phyloP scores from a whole-genome alignment of 495 filamentous ascomycete genomes.

The Podospora conica region DNA sequence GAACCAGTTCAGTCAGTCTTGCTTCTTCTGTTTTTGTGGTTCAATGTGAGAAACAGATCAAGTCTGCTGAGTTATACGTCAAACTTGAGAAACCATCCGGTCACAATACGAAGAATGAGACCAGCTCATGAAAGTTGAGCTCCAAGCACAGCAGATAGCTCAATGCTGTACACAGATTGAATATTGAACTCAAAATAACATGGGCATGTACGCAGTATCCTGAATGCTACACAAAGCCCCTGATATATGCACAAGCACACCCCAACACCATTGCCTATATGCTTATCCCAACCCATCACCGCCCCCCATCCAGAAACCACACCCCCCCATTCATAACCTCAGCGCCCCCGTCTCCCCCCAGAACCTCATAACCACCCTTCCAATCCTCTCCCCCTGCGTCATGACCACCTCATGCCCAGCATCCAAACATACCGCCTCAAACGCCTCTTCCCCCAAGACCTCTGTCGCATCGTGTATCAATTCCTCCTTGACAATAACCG shows the following conservation, averaged over 20 bases:
- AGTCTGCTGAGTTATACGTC: neutral
- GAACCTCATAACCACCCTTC: conserved; percentile 32
- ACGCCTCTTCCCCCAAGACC: conserved; percentile 36
- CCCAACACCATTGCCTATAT: neutral
- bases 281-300: neutral
- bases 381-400: conserved; percentile 34
- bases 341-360: conserved; percentile 23
- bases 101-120: neutral
- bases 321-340: neutral
- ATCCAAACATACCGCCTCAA: conserved; percentile 43
- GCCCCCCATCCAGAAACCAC: neutral
- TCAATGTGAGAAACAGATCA: neutral
- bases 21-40: neutral
- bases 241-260: neutral
- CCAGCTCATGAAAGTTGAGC: neutral
- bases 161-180: neutral
- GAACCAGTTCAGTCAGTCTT: neutral
- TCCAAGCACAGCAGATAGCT: neutral
- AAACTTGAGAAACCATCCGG: neutral
- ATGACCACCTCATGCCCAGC: conserved; percentile 49
- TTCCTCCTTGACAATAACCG: conserved; percentile 50
- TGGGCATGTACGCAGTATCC: neutral
- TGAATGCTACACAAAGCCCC: neutral
- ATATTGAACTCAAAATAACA: neutral
- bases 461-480: conserved; percentile 40